phyloP scores from a whole-genome alignment of 106 monocot genomes.

The Posidonia australis region DNA sequence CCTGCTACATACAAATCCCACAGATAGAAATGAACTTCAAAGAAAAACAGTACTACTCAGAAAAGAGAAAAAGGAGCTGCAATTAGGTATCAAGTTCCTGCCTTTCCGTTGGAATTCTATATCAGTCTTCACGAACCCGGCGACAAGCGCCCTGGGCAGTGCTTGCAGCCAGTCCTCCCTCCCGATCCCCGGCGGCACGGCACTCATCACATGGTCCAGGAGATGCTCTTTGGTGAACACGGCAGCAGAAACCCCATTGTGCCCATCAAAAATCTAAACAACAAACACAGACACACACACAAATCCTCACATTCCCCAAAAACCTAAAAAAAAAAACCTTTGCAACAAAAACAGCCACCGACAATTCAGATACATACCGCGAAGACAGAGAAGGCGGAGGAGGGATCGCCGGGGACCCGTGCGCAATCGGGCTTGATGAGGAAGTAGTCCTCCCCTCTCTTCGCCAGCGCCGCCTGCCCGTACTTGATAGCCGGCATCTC shows the following conservation, averaged over 20 bases:
- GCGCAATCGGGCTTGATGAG: constrained; percentile 65
- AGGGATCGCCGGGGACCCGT: constrained; percentile 45
- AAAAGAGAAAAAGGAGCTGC: neutral
- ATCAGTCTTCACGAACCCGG: constrained; percentile 93
- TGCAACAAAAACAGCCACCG: neutral
- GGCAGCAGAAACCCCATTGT: constrained; percentile 92
- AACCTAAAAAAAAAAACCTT: neutral
- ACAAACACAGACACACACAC: neutral
- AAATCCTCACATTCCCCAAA: neutral
- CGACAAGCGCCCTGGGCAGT: constrained; percentile 77
- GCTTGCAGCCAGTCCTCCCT: constrained; percentile 81
- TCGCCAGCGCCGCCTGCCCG: constrained; percentile 72
- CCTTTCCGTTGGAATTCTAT: constrained; percentile 92
- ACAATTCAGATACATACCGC: constrained; percentile 28
- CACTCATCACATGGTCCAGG: constrained; percentile 73
- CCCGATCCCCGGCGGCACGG: constrained; percentile 60
- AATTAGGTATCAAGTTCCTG: constrained; percentile 1
- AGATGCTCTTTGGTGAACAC: constrained; percentile 80
- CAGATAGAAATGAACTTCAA: neutral
- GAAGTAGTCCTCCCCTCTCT: constrained; percentile 86
- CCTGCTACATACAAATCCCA: constrained; percentile 18
- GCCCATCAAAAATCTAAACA: constrained; percentile 97
- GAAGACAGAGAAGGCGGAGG: constrained; percentile 83
- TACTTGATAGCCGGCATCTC: constrained; percentile 49
- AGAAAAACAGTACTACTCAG: neutral